phyloP scores from a whole-genome alignment of 805 yeast species.

The Ogataea dorogensis region DNA sequence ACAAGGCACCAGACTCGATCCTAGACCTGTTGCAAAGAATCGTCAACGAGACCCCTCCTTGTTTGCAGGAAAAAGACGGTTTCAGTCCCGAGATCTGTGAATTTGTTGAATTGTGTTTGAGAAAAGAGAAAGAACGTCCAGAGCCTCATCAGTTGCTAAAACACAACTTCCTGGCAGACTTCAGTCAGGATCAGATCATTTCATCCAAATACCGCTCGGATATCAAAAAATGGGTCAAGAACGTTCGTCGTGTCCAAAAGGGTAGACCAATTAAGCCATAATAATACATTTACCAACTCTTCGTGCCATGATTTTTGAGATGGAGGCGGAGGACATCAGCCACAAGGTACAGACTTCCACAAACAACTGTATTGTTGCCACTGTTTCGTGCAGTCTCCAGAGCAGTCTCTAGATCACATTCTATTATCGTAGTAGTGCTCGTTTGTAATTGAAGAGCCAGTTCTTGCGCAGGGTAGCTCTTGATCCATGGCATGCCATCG shows the following conservation, averaged over 20 bases:
- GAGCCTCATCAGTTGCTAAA: slow-evolving; percentile 68
- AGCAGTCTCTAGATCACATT: slow-evolving; percentile 28
- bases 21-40: slow-evolving; percentile 87
- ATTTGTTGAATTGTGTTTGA: slow-evolving; percentile 72
- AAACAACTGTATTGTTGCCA: slow-evolving; percentile 43
- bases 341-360: slow-evolving; percentile 70
- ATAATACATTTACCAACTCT: slow-evolving; percentile 6
- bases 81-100: slow-evolving; percentile 53
- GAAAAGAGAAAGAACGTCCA: slow-evolving; percentile 70
- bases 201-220: slow-evolving; percentile 25
- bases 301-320: background rate
- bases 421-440: slow-evolving; percentile 29
- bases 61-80: slow-evolving; percentile 44
- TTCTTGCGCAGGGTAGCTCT: slow-evolving; percentile 40
- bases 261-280: slow-evolving; percentile 29
- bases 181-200: slow-evolving; percentile 34
- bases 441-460: slow-evolving; percentile 27
- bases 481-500: slow-evolving; percentile 94
- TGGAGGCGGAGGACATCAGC: slow-evolving; percentile 51
- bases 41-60: slow-evolving; percentile 90
- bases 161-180: slow-evolving; percentile 33
- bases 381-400: slow-evolving; percentile 24
- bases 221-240: slow-evolving; percentile 37
- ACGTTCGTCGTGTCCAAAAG: slow-evolving; percentile 37
- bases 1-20: slow-evolving; percentile 71